Percentiles rank a stretch among this genome's conserved stretches.
These are phyloP conservation scores for Jamesozyma gamospora DNA, from an alignment of 805 yeast species.

Conservation along the genomic window DNA sequence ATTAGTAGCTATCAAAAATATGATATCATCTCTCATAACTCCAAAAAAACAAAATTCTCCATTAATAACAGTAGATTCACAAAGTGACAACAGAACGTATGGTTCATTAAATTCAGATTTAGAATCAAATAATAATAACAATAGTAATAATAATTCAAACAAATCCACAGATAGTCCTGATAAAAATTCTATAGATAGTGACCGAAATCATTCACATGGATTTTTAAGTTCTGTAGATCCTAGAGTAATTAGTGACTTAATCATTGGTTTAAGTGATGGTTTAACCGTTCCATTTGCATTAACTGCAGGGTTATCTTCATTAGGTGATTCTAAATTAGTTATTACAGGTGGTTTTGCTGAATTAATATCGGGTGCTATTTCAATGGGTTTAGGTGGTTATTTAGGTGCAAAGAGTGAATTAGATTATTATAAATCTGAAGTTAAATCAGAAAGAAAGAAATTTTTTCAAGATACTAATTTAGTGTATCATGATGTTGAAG, in stretches of 20 bases:
- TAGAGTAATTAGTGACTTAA: conserved; percentile 84
- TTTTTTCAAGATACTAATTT: conserved; percentile 56
- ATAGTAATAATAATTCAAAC: background rate
- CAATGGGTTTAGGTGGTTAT: conserved; percentile 97
- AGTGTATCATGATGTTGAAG: conserved; percentile 70
- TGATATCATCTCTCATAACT: conserved; percentile 1
- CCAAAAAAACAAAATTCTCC: conserved; percentile 5
- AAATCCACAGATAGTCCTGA: background rate
- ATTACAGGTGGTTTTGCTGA: conserved; percentile 98
- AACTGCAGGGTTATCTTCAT: conserved; percentile 87
- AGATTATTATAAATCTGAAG: conserved; percentile 65
- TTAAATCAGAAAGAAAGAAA: conserved; percentile 55
- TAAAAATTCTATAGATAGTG: background rate
- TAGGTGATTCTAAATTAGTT: conserved; percentile 83
- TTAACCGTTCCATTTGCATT: conserved; percentile 97
- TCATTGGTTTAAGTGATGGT: conserved; percentile 92
- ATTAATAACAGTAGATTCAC: background rate
- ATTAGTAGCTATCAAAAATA: conserved; percentile 22
- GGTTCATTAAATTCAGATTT: conserved; percentile 12
- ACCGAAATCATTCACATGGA: background rate
- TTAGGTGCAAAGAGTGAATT: conserved; percentile 87
- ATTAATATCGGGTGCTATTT: conserved; percentile 90
- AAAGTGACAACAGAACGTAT: conserved; percentile 3
- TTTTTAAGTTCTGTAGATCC: conserved; percentile 54
- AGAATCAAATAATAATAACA: conserved; percentile 7